Percentiles rank a stretch among this genome's conserved stretches.
Conservation (phyloP, 352 stramenopile species). For the Pythium scleroteichum region DNA sequence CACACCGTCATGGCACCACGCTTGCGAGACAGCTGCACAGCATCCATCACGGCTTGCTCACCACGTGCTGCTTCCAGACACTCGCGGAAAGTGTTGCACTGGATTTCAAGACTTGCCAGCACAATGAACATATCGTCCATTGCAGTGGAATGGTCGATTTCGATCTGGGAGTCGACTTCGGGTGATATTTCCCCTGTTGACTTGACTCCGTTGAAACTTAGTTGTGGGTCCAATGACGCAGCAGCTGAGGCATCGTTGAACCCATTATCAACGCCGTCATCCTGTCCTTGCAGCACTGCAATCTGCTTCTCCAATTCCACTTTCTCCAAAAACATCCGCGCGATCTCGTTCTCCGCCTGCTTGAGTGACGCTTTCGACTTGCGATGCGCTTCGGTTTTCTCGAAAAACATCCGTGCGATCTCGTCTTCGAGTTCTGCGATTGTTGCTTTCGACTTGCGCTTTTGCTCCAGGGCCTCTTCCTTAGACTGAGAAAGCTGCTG, state of each 20-base stretch:
- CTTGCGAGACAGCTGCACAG: constrained; percentile 23
- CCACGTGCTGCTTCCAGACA: constrained; percentile 40
- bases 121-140: constrained; percentile 63
- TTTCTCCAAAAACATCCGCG: constrained; percentile 53
- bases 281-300: constrained; percentile 5
- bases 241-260: too few species aligned
- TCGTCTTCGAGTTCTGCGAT: constrained; percentile 58
- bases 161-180: background rate
- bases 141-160: constrained; percentile 20
- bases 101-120: constrained; percentile 70
- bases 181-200: background rate
- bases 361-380: constrained; percentile 61
- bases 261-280: background rate
- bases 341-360: constrained; percentile 56
- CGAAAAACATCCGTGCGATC: constrained; percentile 49
- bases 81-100: constrained; percentile 60
- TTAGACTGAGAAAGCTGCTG: constrained; percentile 32
- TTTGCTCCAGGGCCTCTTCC: constrained; percentile 32
- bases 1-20: constrained; percentile 29
- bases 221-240: too few species aligned
- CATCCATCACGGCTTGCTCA: constrained; percentile 36
- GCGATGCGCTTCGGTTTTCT: constrained; percentile 47
- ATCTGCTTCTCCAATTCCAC: constrained; percentile 49
- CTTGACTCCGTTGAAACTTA: background rate
- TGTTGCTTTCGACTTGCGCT: constrained; percentile 38